These are phyloP conservation scores for Sarocladiaceae sp. DNA, from an alignment of 2,329 filamentous ascomycete species.

Conservation along the genomic window DNA sequence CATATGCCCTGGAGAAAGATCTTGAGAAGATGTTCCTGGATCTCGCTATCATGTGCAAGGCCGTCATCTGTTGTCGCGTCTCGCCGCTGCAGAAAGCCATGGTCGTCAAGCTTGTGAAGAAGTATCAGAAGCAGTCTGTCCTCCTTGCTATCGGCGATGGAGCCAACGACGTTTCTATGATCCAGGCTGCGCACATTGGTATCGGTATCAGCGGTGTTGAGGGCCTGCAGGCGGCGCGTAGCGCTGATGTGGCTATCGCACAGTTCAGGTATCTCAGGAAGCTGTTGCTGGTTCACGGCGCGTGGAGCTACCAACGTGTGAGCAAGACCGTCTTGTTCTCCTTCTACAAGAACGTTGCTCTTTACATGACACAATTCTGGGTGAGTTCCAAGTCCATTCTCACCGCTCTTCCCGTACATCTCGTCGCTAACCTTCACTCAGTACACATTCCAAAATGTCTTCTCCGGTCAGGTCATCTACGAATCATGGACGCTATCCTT, in stretches of 20 bases:
- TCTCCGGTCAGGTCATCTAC: conserved; percentile 96
- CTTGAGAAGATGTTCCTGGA: conserved; percentile 91
- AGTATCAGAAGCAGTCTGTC: conserved; percentile 79
- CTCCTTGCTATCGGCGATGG: conserved; percentile 93
- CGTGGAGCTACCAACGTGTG: conserved; percentile 96
- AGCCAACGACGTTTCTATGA: conserved; percentile 94
- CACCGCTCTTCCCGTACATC: neutral
- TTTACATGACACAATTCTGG: conserved; percentile 99
- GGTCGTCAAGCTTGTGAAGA: conserved; percentile 96
- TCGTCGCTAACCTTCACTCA: conserved; percentile 29
- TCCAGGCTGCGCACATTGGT: conserved; percentile 81
- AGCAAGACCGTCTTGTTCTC: conserved; percentile 97
- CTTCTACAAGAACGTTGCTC: conserved; percentile 98
- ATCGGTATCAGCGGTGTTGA: conserved; percentile 96
- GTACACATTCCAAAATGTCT: conserved; percentile 98
- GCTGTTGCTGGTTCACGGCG: conserved; percentile 86
- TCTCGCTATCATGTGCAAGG: conserved; percentile 91
- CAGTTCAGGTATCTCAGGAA: conserved; percentile 96
- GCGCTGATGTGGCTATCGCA: conserved; percentile 89
- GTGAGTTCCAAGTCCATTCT: conserved; percentile 42
- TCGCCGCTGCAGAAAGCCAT: conserved; percentile 95
- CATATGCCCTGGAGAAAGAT: conserved; percentile 86
- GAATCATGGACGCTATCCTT: conserved; percentile 99
- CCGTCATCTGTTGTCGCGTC: conserved; percentile 97
- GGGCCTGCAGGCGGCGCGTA: conserved; percentile 91